phyloP scores from a whole-genome alignment of 1,284 basidiomycete genomes.

The Ceratobasidium sp. region DNA sequence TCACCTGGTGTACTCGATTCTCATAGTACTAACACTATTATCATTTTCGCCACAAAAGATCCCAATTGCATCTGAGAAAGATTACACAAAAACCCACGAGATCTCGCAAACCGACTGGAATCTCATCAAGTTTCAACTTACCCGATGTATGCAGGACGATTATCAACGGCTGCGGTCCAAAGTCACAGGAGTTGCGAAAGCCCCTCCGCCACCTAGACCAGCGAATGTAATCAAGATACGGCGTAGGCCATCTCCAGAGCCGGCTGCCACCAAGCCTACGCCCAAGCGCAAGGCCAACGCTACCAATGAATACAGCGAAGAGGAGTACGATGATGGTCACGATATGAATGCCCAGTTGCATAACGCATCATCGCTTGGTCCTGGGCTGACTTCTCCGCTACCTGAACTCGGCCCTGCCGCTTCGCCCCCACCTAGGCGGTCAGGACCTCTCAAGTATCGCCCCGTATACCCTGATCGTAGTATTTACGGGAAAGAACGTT shows the following conservation, averaged over 20 bases:
- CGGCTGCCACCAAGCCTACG: conserved; percentile 1
- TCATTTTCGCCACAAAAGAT: conserved; percentile 18
- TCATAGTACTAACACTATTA: conserved; percentile 16
- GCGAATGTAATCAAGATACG: conserved; percentile 45
- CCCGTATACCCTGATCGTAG: conserved; percentile 42
- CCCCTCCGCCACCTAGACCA: conserved; percentile 33
- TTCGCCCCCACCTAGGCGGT: conserved; percentile 32
- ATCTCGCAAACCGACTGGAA: conserved; percentile 43
- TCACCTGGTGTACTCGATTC: neutral
- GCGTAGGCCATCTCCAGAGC: conserved; percentile 22
- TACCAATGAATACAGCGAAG: conserved; percentile 17
- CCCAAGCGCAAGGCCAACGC: conserved; percentile 30
- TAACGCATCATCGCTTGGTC: conserved; percentile 16
- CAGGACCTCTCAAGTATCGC: conserved; percentile 34
- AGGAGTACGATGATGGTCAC: conserved; percentile 15
- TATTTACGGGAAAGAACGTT: conserved; percentile 35
- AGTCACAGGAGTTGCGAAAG: conserved; percentile 20
- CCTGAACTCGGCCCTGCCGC: conserved; percentile 9
- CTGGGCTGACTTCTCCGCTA: conserved; percentile 17
- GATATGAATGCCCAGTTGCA: neutral
- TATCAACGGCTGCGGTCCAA: conserved; percentile 38
- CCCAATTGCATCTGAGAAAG: conserved; percentile 30
- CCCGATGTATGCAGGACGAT: conserved; percentile 46
- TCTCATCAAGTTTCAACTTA: conserved; percentile 44
- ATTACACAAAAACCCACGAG: conserved; percentile 39